Base-by-base conservation (phyloP, 345 rosid species). In the Citrus reticulata region DNA sequence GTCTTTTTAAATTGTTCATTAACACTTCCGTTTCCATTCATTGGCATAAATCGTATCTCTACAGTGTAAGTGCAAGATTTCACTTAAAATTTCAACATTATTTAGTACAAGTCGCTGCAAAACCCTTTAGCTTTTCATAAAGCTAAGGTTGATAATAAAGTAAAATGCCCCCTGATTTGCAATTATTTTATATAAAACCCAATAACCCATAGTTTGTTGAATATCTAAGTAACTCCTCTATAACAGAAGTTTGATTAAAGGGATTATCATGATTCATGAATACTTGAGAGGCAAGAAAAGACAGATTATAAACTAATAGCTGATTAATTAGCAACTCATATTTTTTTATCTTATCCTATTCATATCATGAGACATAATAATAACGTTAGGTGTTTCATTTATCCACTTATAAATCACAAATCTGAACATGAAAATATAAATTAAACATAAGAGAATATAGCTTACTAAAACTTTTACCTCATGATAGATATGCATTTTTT, bases 281-380 rank as follows among this genome's bases (percentile, higher is more conserved):
- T 68, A 51, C 89, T 84, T 86, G 24, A 74, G 80, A 64, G 7
- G 64, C 76, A 86, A 82, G 87, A 60, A 80, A 88, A 81, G 83
- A 6, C 77, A 71, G 9, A 61, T 77, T 30, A 67, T 16, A 78
- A 37, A 61, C 62, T 67, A 67, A 63, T 35, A 17, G 68, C 35
- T 64, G 6, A 67, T 27, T 73, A 49, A 25, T 74, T 66, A 35
- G 51, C 74, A 74, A 40, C 34, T 63, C 51, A 7, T 25, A 3
- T 54, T 13, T 68, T 76, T 39, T 17, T 22, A 29, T 58, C 65
- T 68, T 46, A 34, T 77, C 27, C 11, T 30, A 25, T 30, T 32
- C 9, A 77, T 54, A 59, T 25, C 72, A 55, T 64, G 5, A 46
- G 73, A 73, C 35, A 40, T 35, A 68, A 71, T 81, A 25, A 77